These are phyloP conservation scores for Lasiodiplodia sp. DNA, from an alignment of 2,329 filamentous ascomycete species.

Conservation along the genomic window DNA sequence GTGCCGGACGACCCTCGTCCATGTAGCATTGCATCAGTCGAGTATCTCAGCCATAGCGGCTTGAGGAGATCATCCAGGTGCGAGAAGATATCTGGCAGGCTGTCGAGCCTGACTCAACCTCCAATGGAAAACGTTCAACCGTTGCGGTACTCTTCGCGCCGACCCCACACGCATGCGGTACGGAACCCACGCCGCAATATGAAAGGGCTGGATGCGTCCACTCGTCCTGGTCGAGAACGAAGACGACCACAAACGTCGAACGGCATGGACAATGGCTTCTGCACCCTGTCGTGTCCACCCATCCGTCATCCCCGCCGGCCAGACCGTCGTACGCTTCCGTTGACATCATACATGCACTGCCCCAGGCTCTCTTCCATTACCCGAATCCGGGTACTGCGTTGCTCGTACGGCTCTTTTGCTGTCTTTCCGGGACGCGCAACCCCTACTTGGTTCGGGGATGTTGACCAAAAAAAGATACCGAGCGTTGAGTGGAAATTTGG, in stretches of 20 bases:
- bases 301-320: neutral
- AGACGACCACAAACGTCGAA: neutral
- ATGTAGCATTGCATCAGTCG: neutral
- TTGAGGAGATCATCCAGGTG: neutral
- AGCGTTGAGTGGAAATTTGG: constrained; percentile 11
- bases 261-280: neutral
- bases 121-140: neutral
- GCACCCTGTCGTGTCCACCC: neutral
- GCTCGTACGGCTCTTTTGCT: constrained; percentile 2
- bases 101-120: neutral
- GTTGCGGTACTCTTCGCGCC: neutral
- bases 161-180: neutral
- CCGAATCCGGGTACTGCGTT: constrained; percentile 12
- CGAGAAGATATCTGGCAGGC: neutral
- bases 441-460: neutral
- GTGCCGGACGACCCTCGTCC: neutral
- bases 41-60: neutral
- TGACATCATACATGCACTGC: neutral
- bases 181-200: neutral
- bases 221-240: neutral
- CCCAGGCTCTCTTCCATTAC: neutral
- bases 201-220: neutral
- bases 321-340: constrained; percentile 4
- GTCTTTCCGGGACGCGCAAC: neutral
- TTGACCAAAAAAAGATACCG: constrained; percentile 10